Percentiles rank a stretch among this genome's conserved stretches.
Evolutionary conservation across 169 alveolate species (phyloP).

Genomic region (Plasmodium gonderi): DNA sequence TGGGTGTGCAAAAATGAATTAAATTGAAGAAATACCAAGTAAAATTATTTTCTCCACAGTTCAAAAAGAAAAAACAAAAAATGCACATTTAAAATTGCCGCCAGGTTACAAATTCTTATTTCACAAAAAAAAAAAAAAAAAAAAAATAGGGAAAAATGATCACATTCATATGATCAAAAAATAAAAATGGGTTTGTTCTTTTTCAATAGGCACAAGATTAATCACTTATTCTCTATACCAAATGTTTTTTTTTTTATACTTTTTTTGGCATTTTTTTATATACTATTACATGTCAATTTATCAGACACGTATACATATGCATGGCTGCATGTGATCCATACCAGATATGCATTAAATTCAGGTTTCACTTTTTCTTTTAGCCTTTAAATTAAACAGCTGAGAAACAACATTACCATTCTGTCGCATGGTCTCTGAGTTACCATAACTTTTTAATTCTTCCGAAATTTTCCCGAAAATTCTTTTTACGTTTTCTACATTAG

Average conservation of each 20-base stretch:
- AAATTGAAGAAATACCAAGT: neutral
- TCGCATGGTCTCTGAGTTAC: slow-evolving; percentile 56
- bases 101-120: neutral
- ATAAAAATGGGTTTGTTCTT: neutral
- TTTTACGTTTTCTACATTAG: slow-evolving; percentile 62
- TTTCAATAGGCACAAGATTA: neutral
- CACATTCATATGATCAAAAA: neutral
- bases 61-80: too few relatives aligned
- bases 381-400: slow-evolving; percentile 61
- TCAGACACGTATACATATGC: neutral
- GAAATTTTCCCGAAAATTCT: slow-evolving; percentile 38
- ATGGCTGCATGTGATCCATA: neutral
- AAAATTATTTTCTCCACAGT: neutral
- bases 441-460: slow-evolving; percentile 62
- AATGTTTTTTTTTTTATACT: too few relatives aligned
- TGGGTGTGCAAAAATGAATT: neutral
- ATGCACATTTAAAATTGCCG: neutral
- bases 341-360: neutral
- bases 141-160: neutral
- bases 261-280: too few relatives aligned
- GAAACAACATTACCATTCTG: slow-evolving; percentile 62
- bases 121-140: neutral
- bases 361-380: slow-evolving; percentile 47
- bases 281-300: too few relatives aligned
- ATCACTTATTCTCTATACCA: too few relatives aligned